Evolutionary conservation across 2,329 filamentous ascomycete species (phyloP), one percentile per base, ranked within the genome.

Genomic region (Penicillium expansum): DNA sequence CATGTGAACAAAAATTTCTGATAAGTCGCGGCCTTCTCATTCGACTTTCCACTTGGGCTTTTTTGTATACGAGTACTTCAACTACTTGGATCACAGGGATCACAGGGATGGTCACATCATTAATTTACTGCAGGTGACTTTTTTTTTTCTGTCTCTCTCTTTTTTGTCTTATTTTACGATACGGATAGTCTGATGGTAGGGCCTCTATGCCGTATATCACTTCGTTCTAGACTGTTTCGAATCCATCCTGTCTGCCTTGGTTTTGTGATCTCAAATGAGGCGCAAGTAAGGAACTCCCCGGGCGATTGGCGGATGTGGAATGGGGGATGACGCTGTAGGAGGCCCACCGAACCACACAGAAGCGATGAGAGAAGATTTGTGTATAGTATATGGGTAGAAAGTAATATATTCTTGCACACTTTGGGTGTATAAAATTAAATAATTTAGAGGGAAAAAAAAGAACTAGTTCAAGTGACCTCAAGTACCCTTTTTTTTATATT

Each of bases 321-420:
- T 69, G 71, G 66, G 62, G 69, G 70, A 72, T 74, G 70, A 72
- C 70, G 70, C 67, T 67, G 64, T 35, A 39, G 63, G 60, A 55
- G 71, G 71, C 70, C 71, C 72, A 74, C 71, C 67, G 71, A 74
- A 71, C 71, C 72, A 73, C 70, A 73, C 67, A 71, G 67, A 72
- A 69, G 24, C 47, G 61, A 61, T 42, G 50, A 50, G 44, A 48
- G 44, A 39, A 48, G 48, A 35, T 39, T 33, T 41, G 32, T 29
- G 38, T 29, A 52, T 22, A 32, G 16, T 32, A 18, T 10, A 32
- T 33, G 30, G 41, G 30, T 41, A 29, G 56, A 42, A 22, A 27
- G 49, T n/a, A 22, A 24, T 24, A 30, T 13, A 9, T 22, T 37
- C 18, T 6, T 22, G 10, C 16, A 43, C 11, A 44, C 30, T 6